phyloP scores from a whole-genome alignment of 139 green algal genomes.

The Chloropicon primus region DNA sequence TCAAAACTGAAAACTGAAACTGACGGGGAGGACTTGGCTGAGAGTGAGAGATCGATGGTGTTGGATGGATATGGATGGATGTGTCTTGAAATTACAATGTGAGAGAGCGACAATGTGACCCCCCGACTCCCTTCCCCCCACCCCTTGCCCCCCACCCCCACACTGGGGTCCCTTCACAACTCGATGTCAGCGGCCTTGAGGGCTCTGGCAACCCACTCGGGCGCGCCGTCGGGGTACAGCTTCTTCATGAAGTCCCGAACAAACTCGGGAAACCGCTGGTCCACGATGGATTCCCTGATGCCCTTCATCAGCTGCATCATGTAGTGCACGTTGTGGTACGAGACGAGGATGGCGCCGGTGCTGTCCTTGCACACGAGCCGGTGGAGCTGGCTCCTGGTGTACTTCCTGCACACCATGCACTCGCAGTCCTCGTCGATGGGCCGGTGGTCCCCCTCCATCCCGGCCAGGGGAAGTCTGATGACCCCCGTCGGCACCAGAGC shows the following conservation, averaged over 20 bases:
- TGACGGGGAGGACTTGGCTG: too few species aligned
- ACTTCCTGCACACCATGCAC: constrained; percentile 62
- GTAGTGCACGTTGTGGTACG: constrained; percentile 83
- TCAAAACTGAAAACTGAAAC: too few species aligned
- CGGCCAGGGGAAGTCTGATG: constrained; percentile 32
- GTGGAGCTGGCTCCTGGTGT: constrained; percentile 74
- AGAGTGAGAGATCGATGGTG: too few species aligned
- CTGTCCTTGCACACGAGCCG: constrained; percentile 44
- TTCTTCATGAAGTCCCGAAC: constrained; percentile 42
- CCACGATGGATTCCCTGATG: constrained; percentile 44
- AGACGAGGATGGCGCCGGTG: constrained; percentile 55
- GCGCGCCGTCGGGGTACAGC: constrained; percentile 44
- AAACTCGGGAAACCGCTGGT: constrained; percentile 47
- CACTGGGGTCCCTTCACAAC: too few species aligned
- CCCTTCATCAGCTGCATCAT: constrained; percentile 42
- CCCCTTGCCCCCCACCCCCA: too few species aligned
- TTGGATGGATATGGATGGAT: too few species aligned
- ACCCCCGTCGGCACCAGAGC: constrained; percentile 63
- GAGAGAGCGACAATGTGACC: too few species aligned
- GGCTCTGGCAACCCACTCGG: constrained; percentile 25
- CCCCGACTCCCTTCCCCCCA: too few species aligned
- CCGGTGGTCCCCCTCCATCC: constrained; percentile 11
- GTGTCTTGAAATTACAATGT: too few species aligned
- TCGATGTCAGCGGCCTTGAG: constrained; percentile 18
- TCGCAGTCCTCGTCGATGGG: constrained; percentile 56